phyloP scores from a whole-genome alignment of 2,329 filamentous ascomycete genomes.

The Daldinia sp. region DNA sequence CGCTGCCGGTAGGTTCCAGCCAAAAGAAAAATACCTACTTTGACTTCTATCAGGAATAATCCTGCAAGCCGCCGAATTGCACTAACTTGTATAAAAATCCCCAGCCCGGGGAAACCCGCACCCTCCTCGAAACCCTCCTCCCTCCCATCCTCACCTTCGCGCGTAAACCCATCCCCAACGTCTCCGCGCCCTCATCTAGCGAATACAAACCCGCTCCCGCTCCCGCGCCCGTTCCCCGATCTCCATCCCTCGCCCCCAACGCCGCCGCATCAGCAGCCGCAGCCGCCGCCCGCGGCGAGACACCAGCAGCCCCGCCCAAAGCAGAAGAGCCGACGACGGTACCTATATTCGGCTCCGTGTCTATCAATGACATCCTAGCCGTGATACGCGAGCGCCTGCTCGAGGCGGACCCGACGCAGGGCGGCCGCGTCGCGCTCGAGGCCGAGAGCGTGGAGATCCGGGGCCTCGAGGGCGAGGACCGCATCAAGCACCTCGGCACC shows the following conservation, averaged over 20 bases:
- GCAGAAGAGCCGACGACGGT: slow-evolving; percentile 27
- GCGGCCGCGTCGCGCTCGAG: slow-evolving; percentile 54
- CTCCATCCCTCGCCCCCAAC: slow-evolving; percentile 48
- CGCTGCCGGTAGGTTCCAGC: slow-evolving; percentile 43
- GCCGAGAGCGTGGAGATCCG: slow-evolving; percentile 53
- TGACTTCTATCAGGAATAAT: no score
- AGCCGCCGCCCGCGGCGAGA: slow-evolving; percentile 7
- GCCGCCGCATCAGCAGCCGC: slow-evolving; percentile 37
- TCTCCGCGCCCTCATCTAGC: slow-evolving; percentile 27
- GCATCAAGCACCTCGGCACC: slow-evolving; percentile 57
- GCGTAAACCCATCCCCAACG: slow-evolving; percentile 53
- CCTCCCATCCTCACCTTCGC: slow-evolving; percentile 55
- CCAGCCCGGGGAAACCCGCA: slow-evolving; percentile 54
- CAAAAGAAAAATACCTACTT: no score
- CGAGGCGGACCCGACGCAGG: slow-evolving; percentile 48
- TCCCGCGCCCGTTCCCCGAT: slow-evolving; percentile 44
- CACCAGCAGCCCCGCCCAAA: slow-evolving; percentile 17
- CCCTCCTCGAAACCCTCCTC: slow-evolving; percentile 53
- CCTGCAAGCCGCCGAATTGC: not conserved
- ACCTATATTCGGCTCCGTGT: slow-evolving; percentile 60
- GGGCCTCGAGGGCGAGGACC: slow-evolving; percentile 53
- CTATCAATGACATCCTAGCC: slow-evolving; percentile 54
- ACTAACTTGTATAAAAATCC: not conserved
- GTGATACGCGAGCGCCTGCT: slow-evolving; percentile 53
- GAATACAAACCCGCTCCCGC: slow-evolving; percentile 36